Conservation (phyloP, 2,329 filamentous ascomycete species). For the Penicillium corylophilum region DNA sequence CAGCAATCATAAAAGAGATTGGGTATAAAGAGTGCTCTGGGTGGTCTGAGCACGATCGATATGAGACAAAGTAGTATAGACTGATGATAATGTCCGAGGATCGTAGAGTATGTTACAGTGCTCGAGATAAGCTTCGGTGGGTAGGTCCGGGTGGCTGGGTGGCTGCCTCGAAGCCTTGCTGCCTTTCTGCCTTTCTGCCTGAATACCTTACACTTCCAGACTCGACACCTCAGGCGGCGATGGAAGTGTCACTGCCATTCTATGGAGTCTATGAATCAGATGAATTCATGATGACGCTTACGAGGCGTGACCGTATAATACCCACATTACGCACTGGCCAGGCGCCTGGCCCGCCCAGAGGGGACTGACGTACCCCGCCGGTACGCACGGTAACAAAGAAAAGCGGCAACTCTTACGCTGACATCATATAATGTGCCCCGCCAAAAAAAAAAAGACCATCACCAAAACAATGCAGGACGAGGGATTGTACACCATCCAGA, state of each 20-base stretch:
- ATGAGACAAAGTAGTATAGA: background rate
- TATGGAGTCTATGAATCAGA: background rate
- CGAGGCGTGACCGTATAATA: slow-evolving; percentile 9
- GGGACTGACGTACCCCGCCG: background rate
- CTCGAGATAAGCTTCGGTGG: background rate
- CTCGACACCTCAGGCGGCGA: background rate
- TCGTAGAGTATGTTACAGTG: background rate
- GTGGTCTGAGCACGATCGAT: background rate
- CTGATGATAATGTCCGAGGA: background rate
- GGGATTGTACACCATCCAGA: slow-evolving; percentile 6
- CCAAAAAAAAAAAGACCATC: slow-evolving; percentile 14
- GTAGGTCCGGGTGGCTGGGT: background rate
- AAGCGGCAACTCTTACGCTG: slow-evolving; percentile 11
- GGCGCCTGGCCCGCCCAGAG: background rate
- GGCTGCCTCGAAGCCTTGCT: background rate
- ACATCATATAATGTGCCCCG: slow-evolving; percentile 26
- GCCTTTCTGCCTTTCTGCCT: background rate
- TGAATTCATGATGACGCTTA: slow-evolving; percentile 19
- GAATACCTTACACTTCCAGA: background rate
- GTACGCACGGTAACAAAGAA: background rate
- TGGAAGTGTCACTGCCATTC: background rate
- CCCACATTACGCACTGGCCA: background rate
- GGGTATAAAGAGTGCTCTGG: background rate
- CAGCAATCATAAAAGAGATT: background rate
- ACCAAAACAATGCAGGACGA: background rate